Conservation (phyloP, 2,329 filamentous ascomycete genomes). For the Stagonosporopsis cucurbitacearum region DNA sequence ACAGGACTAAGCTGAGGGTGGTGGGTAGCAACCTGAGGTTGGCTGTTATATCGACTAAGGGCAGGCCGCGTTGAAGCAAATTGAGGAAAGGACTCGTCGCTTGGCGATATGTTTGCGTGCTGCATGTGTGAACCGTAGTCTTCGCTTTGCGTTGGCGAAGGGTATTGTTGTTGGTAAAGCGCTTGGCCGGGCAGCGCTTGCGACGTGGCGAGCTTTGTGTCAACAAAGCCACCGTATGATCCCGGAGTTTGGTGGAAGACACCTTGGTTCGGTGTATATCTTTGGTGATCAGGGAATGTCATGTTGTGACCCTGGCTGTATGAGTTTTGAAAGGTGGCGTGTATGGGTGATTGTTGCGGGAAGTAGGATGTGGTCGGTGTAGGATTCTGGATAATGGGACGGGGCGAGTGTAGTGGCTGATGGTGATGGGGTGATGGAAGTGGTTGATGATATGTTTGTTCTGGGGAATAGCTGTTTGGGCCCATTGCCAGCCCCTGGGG, state of each 20-base stretch:
- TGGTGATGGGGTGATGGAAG: slow-evolving; percentile 42
- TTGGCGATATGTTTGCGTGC: slow-evolving; percentile 31
- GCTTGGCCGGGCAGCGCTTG: slow-evolving; percentile 30
- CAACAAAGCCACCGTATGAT: slow-evolving; percentile 31
- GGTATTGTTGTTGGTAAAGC: slow-evolving; percentile 36
- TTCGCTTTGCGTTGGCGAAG: slow-evolving; percentile 27
- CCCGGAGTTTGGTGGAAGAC: slow-evolving; percentile 37
- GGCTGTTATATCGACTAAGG: slow-evolving; percentile 33
- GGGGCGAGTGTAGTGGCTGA: slow-evolving; percentile 39
- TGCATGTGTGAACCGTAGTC: slow-evolving; percentile 32
- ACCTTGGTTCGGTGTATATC: slow-evolving; percentile 31
- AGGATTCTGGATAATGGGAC: slow-evolving; percentile 38
- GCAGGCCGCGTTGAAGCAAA: slow-evolving; percentile 29
- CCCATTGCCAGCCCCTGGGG: slow-evolving; percentile 26
- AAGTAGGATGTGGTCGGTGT: slow-evolving; percentile 43
- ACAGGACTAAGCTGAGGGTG: slow-evolving; percentile 26
- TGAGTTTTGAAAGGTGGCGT: slow-evolving; percentile 31
- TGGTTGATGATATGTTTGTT: slow-evolving; percentile 38
- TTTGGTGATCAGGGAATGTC: slow-evolving; percentile 28
- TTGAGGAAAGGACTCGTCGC: slow-evolving; percentile 33
- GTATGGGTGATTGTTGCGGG: slow-evolving; percentile 38
- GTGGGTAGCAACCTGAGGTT: slow-evolving; percentile 29
- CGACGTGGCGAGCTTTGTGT: slow-evolving; percentile 29
- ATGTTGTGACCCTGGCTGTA: slow-evolving; percentile 30
- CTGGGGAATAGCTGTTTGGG: slow-evolving; percentile 30